phyloP scores from a whole-genome alignment of 768 basidiomycete species.

The Wakefieldia striispora region DNA sequence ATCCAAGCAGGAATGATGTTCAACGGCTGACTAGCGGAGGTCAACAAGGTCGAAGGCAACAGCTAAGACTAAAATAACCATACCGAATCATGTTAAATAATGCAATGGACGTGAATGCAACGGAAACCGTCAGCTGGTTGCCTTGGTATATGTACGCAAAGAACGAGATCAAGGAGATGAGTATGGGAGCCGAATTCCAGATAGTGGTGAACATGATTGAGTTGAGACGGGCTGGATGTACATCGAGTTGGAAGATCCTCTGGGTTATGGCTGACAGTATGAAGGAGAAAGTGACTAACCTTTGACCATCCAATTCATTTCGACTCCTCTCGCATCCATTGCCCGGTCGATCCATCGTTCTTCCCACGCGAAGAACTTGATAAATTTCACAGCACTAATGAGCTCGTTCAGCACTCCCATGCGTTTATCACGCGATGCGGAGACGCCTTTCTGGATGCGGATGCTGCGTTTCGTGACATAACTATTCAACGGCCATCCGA shows the following conservation, averaged over 20 bases:
- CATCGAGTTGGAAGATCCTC: neutral
- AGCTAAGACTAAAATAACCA: slow-evolving; percentile 1
- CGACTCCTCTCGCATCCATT: slow-evolving; percentile 53
- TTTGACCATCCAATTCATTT: slow-evolving; percentile 79
- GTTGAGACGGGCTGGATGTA: slow-evolving; percentile 61
- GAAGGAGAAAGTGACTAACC: slow-evolving; percentile 34
- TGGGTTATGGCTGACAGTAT: neutral
- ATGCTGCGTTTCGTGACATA: slow-evolving; percentile 38
- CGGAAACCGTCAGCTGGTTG: slow-evolving; percentile 69
- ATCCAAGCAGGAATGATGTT: slow-evolving; percentile 80
- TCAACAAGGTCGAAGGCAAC: neutral
- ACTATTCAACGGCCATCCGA: slow-evolving; percentile 42
- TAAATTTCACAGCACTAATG: slow-evolving; percentile 38
- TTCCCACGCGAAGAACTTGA: slow-evolving; percentile 46
- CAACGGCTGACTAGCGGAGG: slow-evolving; percentile 51
- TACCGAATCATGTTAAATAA: slow-evolving; percentile 84
- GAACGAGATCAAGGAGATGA: slow-evolving; percentile 82
- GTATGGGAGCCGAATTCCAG: slow-evolving; percentile 75
- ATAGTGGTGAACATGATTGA: slow-evolving; percentile 65
- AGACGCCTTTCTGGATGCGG: slow-evolving; percentile 34
- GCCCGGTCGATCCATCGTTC: slow-evolving; percentile 42
- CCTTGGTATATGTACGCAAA: slow-evolving; percentile 68
- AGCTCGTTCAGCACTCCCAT: slow-evolving; percentile 47
- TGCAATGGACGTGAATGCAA: slow-evolving; percentile 87
- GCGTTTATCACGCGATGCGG: slow-evolving; percentile 39